Conservation (phyloP, 1,284 basidiomycete genomes). For the Austroboletus niveus region DNA sequence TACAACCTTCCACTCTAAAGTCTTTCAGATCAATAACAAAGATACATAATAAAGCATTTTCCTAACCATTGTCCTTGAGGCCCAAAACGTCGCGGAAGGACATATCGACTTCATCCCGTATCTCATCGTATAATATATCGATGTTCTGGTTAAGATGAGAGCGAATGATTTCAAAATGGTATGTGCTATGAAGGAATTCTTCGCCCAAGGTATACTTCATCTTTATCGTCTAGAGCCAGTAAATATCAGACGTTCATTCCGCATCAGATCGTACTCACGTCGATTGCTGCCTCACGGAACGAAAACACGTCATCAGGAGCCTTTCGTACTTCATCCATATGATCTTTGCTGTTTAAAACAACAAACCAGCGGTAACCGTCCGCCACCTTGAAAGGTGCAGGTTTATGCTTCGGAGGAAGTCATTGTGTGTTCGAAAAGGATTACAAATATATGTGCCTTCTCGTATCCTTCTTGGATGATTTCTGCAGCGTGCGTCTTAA, state of each 20-base stretch:
- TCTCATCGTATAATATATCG: conserved; percentile 19
- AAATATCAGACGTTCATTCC: neutral
- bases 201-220: conserved; percentile 30
- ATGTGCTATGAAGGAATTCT: conserved; percentile 22
- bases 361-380: conserved; percentile 40
- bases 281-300: conserved; percentile 30
- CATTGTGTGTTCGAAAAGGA: neutral
- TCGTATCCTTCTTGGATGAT: conserved; percentile 21
- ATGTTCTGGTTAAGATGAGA: conserved; percentile 34
- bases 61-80: conserved; percentile 15
- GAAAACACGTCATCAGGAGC: conserved; percentile 40
- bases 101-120: conserved; percentile 33
- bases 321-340: conserved; percentile 42
- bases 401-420: conserved; percentile 11
- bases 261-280: conserved; percentile 28
- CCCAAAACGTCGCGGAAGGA: conserved; percentile 29
- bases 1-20: conserved; percentile 29
- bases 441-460: conserved; percentile 4
- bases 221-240: conserved; percentile 16
- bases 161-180: conserved; percentile 27
- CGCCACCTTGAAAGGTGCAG: conserved; percentile 41
- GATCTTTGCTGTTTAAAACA: conserved; percentile 33
- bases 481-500: neutral
- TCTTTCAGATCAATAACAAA: neutral
- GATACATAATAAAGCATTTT: neutral